Conservation (phyloP, 192 early-diverging fungal species). For the Podila epicladia region DNA sequence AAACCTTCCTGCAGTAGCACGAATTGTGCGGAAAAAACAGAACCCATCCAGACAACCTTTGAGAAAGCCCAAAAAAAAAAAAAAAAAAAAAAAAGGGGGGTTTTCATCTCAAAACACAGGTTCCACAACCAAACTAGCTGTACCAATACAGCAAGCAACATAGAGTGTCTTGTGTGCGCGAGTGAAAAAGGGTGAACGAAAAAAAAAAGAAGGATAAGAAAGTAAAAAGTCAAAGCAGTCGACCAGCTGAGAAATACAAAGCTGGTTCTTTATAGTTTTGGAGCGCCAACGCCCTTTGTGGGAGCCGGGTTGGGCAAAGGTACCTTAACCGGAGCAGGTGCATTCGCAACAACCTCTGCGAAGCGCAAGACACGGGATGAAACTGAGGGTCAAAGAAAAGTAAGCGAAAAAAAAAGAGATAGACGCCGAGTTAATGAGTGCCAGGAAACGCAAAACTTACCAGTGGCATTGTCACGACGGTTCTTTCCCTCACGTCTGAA, state of each 20-base stretch:
- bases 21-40: not conserved
- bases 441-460: constrained; percentile 32
- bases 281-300: constrained; percentile 42
- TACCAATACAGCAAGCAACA: not conserved
- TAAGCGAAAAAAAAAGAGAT: not conserved
- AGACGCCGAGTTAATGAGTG: not conserved
- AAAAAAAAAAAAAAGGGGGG: too few relatives aligned
- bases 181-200: not conserved
- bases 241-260: not conserved
- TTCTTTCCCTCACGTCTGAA: constrained; percentile 89
- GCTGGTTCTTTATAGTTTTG: constrained; percentile 40
- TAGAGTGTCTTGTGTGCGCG: not conserved
- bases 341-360: constrained; percentile 63
- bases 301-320: constrained; percentile 36
- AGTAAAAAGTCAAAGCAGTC: not conserved
- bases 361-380: constrained; percentile 64
- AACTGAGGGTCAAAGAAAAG: constrained; percentile 33
- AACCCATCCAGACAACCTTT: not conserved
- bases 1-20: not conserved
- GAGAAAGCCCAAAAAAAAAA: too few relatives aligned
- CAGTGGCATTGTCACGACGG: constrained; percentile 83
- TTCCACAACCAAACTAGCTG: too few relatives aligned
- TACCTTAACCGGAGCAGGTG: constrained; percentile 51
- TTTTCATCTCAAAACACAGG: too few relatives aligned
- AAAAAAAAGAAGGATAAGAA: not conserved